phyloP scores from a whole-genome alignment of 257 asterid species.

The Cinchona pubescens region DNA sequence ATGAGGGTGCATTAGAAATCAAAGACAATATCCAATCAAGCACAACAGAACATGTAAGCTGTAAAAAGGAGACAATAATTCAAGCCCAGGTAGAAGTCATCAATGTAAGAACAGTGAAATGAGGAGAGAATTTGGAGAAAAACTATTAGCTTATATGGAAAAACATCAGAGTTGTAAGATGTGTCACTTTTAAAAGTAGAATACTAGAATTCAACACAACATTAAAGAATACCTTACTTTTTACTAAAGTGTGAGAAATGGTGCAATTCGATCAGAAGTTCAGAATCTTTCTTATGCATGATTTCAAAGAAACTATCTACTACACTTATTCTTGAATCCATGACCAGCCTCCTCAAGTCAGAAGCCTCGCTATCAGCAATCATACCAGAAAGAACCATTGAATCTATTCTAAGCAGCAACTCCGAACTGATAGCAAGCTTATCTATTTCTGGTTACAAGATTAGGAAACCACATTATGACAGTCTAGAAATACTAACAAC shows the following conservation, averaged over 20 bases:
- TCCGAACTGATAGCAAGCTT: constrained; percentile 47
- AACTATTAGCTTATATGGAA: neutral
- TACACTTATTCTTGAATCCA: constrained; percentile 47
- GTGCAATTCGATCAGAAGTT: constrained; percentile 61
- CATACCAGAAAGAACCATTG: constrained; percentile 66
- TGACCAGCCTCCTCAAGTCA: constrained; percentile 58
- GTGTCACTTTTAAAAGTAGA: neutral
- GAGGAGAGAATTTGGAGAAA: neutral
- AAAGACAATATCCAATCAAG: constrained; percentile 4
- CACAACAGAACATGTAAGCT: neutral
- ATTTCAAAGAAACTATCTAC: constrained; percentile 43
- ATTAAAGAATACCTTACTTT: constrained; percentile 39
- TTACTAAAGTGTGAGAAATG: constrained; percentile 39
- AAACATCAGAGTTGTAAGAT: neutral
- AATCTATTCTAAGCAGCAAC: constrained; percentile 74
- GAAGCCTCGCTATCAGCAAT: constrained; percentile 64
- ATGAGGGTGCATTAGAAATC: constrained; percentile 3
- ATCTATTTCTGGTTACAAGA: constrained; percentile 37
- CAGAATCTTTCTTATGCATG: constrained; percentile 46
- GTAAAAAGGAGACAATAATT: neutral
- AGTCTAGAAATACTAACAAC: neutral
- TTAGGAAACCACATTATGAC: constrained; percentile 8
- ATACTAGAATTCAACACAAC: constrained; percentile 12
- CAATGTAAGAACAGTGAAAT: neutral
- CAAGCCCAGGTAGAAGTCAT: neutral